phyloP scores from a whole-genome alignment of 495 filamentous ascomycete species.

The Aspergillus avenaceus region DNA sequence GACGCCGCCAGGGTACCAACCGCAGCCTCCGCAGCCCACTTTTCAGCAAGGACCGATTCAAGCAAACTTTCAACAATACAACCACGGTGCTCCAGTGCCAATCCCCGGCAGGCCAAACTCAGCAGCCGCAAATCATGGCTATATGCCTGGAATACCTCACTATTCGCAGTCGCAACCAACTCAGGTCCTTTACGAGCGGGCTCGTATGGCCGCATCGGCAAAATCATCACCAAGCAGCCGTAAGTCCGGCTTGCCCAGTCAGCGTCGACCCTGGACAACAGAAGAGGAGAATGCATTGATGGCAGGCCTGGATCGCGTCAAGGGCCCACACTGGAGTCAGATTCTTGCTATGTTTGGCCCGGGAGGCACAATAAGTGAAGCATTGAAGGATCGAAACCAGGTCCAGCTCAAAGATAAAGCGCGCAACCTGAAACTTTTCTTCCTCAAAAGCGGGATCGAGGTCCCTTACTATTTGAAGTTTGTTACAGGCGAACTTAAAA shows the following conservation, averaged over 20 bases:
- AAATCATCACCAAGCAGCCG: slow-evolving; percentile 72
- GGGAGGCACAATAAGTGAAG: slow-evolving; percentile 76
- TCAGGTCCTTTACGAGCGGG: slow-evolving; percentile 74
- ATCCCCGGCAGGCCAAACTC: slow-evolving; percentile 31
- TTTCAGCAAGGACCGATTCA: slow-evolving; percentile 42
- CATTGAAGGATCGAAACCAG: slow-evolving; percentile 88
- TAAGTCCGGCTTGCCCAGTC: slow-evolving; percentile 73
- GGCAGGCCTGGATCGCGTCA: slow-evolving; percentile 85
- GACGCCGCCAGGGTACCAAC: slow-evolving; percentile 36
- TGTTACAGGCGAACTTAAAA: slow-evolving; percentile 92
- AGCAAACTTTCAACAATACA: slow-evolving; percentile 44
- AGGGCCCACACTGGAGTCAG: slow-evolving; percentile 93
- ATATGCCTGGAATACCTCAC: slow-evolving; percentile 51
- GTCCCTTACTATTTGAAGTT: slow-evolving; percentile 88
- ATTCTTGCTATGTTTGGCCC: slow-evolving; percentile 85
- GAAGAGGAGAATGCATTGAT: slow-evolving; percentile 93
- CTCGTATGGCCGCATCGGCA: slow-evolving; percentile 74
- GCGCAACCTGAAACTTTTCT: slow-evolving; percentile 90
- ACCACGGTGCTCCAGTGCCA: slow-evolving; percentile 32
- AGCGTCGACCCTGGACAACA: slow-evolving; percentile 81
- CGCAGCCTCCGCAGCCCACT: slow-evolving; percentile 29
- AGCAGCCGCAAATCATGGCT: slow-evolving; percentile 39
- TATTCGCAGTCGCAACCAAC: slow-evolving; percentile 73
- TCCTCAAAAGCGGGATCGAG: slow-evolving; percentile 88
- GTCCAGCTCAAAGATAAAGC: slow-evolving; percentile 97